phyloP scores from a whole-genome alignment of 2,329 filamentous ascomycete genomes.

The Pseudocercospora pini-densiflorae region DNA sequence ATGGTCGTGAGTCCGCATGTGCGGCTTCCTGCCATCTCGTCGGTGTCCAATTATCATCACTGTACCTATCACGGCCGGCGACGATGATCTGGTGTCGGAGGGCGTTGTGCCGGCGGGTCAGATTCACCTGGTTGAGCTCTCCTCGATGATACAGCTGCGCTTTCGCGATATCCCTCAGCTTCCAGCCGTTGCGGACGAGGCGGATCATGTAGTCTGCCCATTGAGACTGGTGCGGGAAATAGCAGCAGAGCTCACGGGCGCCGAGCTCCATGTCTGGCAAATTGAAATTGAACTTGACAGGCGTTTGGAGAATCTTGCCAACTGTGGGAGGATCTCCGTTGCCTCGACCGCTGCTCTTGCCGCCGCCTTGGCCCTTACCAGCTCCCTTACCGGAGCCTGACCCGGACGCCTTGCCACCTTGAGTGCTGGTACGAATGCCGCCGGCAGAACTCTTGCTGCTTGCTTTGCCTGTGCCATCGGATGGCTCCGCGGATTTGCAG shows the following conservation, averaged over 20 bases:
- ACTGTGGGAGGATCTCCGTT: not conserved
- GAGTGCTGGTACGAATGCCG: not conserved
- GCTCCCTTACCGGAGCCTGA: not conserved
- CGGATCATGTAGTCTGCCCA: slow-evolving; percentile 10
- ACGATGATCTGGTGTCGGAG: not conserved
- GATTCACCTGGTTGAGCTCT: not conserved
- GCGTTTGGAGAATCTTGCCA: not conserved
- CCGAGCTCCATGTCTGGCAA: not conserved
- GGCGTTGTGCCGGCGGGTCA: not conserved
- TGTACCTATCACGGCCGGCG: slow-evolving; percentile 1
- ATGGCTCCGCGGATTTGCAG: not conserved
- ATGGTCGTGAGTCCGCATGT: not conserved
- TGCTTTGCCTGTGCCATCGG: not conserved
- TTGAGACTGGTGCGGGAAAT: slow-evolving; percentile 3
- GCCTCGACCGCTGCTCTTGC: not conserved
- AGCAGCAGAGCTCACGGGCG: not conserved
- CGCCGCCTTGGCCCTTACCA: not conserved
- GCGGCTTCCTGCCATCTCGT: not conserved
- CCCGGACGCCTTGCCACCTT: not conserved
- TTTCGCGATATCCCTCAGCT: not conserved
- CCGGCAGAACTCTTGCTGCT: not conserved
- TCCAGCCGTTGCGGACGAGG: slow-evolving; percentile 8
- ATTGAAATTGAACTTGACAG: not conserved
- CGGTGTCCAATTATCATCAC: not conserved
- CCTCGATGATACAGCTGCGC: slow-evolving; percentile 2